These are phyloP conservation scores for Dalbergia cultrata DNA, from an alignment of 306 rosid species.

Conservation along the genomic window DNA sequence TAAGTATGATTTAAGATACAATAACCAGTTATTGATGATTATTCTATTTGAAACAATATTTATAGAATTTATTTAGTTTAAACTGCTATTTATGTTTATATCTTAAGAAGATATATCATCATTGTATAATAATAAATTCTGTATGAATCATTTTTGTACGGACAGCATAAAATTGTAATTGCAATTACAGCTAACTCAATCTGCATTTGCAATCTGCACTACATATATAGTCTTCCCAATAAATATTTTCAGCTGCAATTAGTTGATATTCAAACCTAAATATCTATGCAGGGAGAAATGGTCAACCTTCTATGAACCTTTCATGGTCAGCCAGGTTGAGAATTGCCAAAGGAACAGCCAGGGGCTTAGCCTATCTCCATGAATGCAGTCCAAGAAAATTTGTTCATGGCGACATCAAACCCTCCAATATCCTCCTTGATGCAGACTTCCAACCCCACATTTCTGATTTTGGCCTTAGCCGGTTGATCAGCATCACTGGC, in stretches of 20 bases:
- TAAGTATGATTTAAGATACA: constrained; percentile 12
- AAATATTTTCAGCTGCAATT: constrained; percentile 21
- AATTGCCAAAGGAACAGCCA: constrained; percentile 85
- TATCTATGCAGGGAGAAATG: constrained; percentile 69
- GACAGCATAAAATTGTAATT: constrained; percentile 30
- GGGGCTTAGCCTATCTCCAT: constrained; percentile 96
- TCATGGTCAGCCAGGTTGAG: constrained; percentile 87
- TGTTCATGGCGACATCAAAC: constrained; percentile 94
- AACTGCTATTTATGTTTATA: constrained; percentile 8
- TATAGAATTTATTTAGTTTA: constrained; percentile 14
- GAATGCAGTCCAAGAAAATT: constrained; percentile 98
- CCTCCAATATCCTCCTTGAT: constrained; percentile 94
- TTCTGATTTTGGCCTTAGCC: constrained; percentile 90
- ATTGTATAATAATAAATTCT: constrained; percentile 3
- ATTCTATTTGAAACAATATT: constrained; percentile 20
- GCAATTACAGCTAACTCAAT: not conserved
- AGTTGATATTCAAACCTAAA: constrained; percentile 25
- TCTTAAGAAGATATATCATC: constrained; percentile 28
- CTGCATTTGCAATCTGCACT: constrained; percentile 40
- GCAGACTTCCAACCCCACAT: constrained; percentile 74
- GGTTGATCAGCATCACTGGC: constrained; percentile 86
- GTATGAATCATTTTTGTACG: constrained; percentile 7
- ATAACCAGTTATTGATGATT: not conserved
- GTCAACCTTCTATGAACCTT: constrained; percentile 75
- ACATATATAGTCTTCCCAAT: constrained; percentile 29